These are phyloP conservation scores for Monosporascus sp. DNA, from an alignment of 2,329 filamentous ascomycete species.

Conservation along the genomic window DNA sequence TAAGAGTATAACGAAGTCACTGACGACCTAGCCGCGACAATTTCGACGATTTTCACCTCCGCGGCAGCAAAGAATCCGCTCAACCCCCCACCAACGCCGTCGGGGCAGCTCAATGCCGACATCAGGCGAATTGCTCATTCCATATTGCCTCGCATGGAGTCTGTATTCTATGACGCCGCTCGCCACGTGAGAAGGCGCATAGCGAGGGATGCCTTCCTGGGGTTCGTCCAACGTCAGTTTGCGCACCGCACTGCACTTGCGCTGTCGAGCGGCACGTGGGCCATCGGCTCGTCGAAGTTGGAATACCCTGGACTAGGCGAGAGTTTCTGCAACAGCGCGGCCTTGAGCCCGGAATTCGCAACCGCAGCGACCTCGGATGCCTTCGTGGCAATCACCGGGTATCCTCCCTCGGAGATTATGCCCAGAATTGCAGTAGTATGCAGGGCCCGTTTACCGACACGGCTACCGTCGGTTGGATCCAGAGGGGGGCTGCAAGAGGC, in stretches of 20 bases:
- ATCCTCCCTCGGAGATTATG: slow-evolving; percentile 41
- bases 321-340: slow-evolving; percentile 55
- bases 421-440: slow-evolving; percentile 45
- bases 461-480: slow-evolving; percentile 34
- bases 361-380: slow-evolving; percentile 46
- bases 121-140: slow-evolving; percentile 40
- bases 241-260: slow-evolving; percentile 40
- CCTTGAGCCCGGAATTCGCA: slow-evolving; percentile 43
- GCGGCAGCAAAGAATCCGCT: slow-evolving; percentile 30
- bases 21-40: slow-evolving; percentile 38
- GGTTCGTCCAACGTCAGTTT: slow-evolving; percentile 49
- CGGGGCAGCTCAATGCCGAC: slow-evolving; percentile 38
- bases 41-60: slow-evolving; percentile 39
- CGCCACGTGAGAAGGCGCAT: slow-evolving; percentile 40
- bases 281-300: slow-evolving; percentile 25
- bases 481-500: slow-evolving; percentile 6
- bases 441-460: slow-evolving; percentile 43
- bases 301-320: slow-evolving; percentile 51
- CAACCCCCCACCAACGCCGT: slow-evolving; percentile 35
- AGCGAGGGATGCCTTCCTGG: slow-evolving; percentile 42
- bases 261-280: slow-evolving; percentile 14
- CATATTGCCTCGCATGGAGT: slow-evolving; percentile 41
- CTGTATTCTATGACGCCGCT: slow-evolving; percentile 38
- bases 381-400: slow-evolving; percentile 48
- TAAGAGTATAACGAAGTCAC: slow-evolving; percentile 41